Evolutionary conservation across 768 basidiomycete species (phyloP), one percentile per base, ranked within the genome.

Genomic region (Omphalotus guepiniiformis): DNA sequence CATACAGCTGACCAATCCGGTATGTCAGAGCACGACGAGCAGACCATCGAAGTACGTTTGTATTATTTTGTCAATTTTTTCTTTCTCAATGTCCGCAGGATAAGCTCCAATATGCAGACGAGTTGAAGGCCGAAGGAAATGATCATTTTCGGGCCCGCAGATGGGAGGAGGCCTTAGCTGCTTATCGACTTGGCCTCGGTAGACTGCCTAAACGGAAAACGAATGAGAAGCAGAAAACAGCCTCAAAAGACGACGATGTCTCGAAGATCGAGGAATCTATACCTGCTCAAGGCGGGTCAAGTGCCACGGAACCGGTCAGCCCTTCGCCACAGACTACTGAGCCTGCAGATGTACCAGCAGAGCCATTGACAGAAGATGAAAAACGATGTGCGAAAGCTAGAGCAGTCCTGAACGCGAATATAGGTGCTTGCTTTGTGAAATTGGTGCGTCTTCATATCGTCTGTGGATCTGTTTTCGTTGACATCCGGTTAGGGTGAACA

Each of bases 381-480:
- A 34, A 54, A 29, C 70, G 80, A 42, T 77, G 72, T 53, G 67
- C 71, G 11, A 82, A 81, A 56, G 71, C 76, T 21, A 76, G 89
- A 44, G 82, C 91, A 25, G 72, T 89, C 13, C 61, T 94, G 54
- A 78, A 88, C 60, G 84, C 87, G n/a, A 97, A 97, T 60, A 82
- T 95, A 30, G 93, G 77, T 0, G 93, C 93, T 42, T 94, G 92
- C 56, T 72, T 83, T 60, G 73, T 88, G 4, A 89, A 90, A 58
- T 64, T 89, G 64, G 92, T 89, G 83, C 42, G 42, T 8, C 13
- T 22, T 21, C 12, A 13, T 29, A 23, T 44, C 16, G n/a, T 13
- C 15, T n/a, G 7, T 22, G 9, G 16, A 6, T 25, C 48, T 26
- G 32, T 48, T 27, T 25, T 12, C 42, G 28, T 28, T 49, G 13